Base-by-base conservation (phyloP, 495 filamentous ascomycete species). In the Aspergillus hancockii region DNA sequence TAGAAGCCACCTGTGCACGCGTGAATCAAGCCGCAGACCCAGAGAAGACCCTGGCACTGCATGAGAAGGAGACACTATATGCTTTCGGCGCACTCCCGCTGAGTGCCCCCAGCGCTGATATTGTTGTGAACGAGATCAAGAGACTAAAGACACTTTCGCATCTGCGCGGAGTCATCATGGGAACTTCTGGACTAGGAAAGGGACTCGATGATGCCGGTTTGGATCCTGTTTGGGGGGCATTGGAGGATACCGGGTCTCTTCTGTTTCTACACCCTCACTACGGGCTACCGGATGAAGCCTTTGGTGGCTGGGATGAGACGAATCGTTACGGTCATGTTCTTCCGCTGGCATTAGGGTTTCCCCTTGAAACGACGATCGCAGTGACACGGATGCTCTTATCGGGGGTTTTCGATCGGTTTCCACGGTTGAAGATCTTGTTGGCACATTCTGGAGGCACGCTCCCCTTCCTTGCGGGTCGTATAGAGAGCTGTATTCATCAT, bases 241-340 rank as follows among this genome's bases (percentile, higher is more conserved):
- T 98, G 2, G 79, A 90, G 47, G 80, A 84, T 36, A 81, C 82
- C 0, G 67, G 78, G 38, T 75, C 87, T 22, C 73, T 91, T 16
- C 72, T 96, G 23, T 97, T 98, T 74, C 73, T 98, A 16, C 93
- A 98, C 71, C 93, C 93, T 34, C 93, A 97, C 73, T 97, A 98
- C 68, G 93, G 93, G 3, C 80, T 98, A 0, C 92, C 91, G 0
- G 79, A 80, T 52, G 80, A 82, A 18, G 92, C 95, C 10, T 97
- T 88, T 72, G 93, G 93, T 0, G 79, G 79, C 3, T 22, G 75
- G 0, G 75, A 75, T 38, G 67, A 61, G 0, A 74, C 65, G 14
- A 81, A 81, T 9, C 77, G 87, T 28, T 97, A 94, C 72, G 93
- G 93, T 0, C 92, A 97, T 71, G 92, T 97, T 10, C 80, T 97